A percentile compares a stretch with the other conserved stretches of the same genome.
These are phyloP conservation scores for Ophioceras dolichostomum DNA, from an alignment of 2,329 filamentous ascomycete genomes.

Conservation along the genomic window DNA sequence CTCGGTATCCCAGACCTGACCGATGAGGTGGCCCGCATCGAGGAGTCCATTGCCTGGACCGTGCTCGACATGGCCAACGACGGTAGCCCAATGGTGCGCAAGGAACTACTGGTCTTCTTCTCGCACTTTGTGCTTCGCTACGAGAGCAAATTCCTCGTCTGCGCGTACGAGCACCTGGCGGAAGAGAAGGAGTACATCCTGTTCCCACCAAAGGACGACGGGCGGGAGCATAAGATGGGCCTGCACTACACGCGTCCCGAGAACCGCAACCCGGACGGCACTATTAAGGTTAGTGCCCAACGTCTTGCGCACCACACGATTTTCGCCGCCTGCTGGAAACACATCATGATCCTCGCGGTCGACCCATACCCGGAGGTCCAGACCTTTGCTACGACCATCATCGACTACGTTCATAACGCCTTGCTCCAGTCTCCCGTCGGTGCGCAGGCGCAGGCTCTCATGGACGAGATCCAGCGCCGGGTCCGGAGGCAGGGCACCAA, in stretches of 20 bases:
- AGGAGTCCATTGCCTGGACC: conserved; percentile 81
- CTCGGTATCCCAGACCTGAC: conserved; percentile 87
- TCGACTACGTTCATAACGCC: conserved; percentile 72
- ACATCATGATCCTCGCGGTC: conserved; percentile 78
- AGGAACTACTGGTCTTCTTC: conserved; percentile 86
- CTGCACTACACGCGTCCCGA: conserved; percentile 47
- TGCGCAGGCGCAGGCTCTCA: conserved; percentile 53
- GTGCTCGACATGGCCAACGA: conserved; percentile 87
- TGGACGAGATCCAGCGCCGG: conserved; percentile 57
- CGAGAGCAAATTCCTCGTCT: conserved; percentile 82
- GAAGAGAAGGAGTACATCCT: conserved; percentile 66
- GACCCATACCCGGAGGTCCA: conserved; percentile 93
- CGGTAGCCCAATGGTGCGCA: conserved; percentile 86
- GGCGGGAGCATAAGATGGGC: conserved; percentile 47
- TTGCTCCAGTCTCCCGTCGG: conserved; percentile 69
- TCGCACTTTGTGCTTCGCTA: conserved; percentile 86
- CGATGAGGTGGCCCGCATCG: conserved; percentile 78
- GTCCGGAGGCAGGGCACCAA: conserved; percentile 33
- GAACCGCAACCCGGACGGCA: conserved; percentile 43
- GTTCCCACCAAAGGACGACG: conserved; percentile 41
- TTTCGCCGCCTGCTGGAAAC: conserved; percentile 89
- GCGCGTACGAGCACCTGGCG: conserved; percentile 78
- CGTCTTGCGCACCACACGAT: conserved; percentile 75
- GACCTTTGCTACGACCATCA: conserved; percentile 68
- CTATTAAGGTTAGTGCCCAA: conserved; percentile 41